These are phyloP conservation scores for Globisporangium heterothallicum DNA, from an alignment of 352 stramenopile genomes.

Conservation along the genomic window DNA sequence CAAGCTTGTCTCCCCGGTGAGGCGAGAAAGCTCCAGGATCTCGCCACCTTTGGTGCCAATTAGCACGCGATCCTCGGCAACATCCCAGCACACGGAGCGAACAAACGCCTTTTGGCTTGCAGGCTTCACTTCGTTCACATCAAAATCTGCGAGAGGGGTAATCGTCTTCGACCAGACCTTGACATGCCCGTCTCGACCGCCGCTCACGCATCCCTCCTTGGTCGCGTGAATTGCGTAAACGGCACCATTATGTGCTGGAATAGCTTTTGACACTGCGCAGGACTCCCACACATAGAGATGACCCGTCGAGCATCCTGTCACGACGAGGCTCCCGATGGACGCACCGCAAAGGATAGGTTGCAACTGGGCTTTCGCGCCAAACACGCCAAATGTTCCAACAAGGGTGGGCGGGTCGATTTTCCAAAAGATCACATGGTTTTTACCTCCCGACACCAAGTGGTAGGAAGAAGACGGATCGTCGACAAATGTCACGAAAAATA, in stretches of 20 bases:
- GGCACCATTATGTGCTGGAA: conserved; percentile 62
- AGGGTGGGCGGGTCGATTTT: conserved; percentile 44
- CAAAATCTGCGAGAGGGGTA: conserved; percentile 55
- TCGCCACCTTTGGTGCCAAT: conserved; percentile 64
- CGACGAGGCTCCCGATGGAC: conserved; percentile 40
- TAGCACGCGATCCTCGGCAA: conserved; percentile 60
- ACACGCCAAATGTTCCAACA: conserved; percentile 48
- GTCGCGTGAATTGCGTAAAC: conserved; percentile 69
- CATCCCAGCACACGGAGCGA: conserved; percentile 62
- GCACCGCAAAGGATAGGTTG: conserved; percentile 58
- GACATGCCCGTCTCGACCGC: conserved; percentile 58
- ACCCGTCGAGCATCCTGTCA: conserved; percentile 58
- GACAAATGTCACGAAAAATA: conserved; percentile 61
- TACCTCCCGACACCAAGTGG: conserved; percentile 54
- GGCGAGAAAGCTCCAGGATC: conserved; percentile 59
- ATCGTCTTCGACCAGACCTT: conserved; percentile 60
- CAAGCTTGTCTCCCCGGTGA: conserved; percentile 50
- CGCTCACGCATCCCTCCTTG: conserved; percentile 43
- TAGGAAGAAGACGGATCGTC: conserved; percentile 38
- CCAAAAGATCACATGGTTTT: conserved; percentile 74
- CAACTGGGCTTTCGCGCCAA: conserved; percentile 47
- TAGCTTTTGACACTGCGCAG: conserved; percentile 37
- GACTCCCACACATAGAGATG: conserved; percentile 77
- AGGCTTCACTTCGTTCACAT: conserved; percentile 44
- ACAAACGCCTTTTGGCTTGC: conserved; percentile 39